Conservation (phyloP, 371 early-diverging fungal species). For the Choanephora cucurbitarum region DNA sequence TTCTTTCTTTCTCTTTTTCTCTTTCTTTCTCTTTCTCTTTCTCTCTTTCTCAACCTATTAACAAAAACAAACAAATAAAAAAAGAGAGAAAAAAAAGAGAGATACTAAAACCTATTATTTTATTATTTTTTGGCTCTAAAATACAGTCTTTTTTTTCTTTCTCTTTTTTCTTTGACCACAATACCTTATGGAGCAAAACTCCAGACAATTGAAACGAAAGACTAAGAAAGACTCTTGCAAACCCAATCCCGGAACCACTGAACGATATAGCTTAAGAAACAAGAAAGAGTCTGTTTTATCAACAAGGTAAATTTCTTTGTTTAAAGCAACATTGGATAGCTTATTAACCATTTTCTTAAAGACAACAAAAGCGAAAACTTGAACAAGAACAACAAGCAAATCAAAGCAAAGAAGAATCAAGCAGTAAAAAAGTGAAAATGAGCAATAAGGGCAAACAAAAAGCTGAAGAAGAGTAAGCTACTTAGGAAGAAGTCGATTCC, state of each 20-base stretch:
- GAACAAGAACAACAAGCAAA: constrained; percentile 5
- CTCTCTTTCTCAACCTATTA: too few species aligned
- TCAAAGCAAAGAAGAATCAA: neutral
- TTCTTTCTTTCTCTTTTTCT: too few species aligned
- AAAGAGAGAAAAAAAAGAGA: too few species aligned
- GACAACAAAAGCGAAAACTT: constrained; percentile 15
- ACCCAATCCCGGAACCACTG: neutral
- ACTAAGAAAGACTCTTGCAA: constrained; percentile 14
- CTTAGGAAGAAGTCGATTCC: too few species aligned
- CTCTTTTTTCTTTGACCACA: too few species aligned
- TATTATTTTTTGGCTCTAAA: too few species aligned
- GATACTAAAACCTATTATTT: too few species aligned
- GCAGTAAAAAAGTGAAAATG: constrained; percentile 14
- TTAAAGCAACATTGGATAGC: too few species aligned
- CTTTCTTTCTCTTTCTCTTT: too few species aligned
- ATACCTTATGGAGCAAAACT: constrained; percentile 25
- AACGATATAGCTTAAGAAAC: constrained; percentile 15
- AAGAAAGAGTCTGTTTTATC: constrained; percentile 16
- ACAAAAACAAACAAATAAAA: too few species aligned
- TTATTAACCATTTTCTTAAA: too few species aligned
- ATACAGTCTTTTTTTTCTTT: too few species aligned
- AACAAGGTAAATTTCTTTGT: neutral
- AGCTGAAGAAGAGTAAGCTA: constrained; percentile 8
- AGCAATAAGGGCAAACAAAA: constrained; percentile 19
- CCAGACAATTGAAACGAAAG: constrained; percentile 19